Base-by-base conservation (phyloP, 148 eudicot genomes). In the Silene uniflora region DNA sequence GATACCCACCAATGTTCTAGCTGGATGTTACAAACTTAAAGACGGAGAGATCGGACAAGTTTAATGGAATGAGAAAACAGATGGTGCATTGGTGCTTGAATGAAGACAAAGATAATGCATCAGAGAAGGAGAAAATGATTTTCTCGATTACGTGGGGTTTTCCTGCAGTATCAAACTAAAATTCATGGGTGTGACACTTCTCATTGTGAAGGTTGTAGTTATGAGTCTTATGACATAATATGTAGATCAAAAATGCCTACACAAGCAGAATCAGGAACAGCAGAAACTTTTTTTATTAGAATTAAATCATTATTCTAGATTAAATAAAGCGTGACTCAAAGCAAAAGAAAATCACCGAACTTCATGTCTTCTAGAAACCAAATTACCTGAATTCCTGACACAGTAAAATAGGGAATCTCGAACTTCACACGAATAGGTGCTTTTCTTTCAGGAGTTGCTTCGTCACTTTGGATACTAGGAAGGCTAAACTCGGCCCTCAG, bases 391-490 rank as follows among this genome's bases (percentile, higher is more conserved):
- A 95, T 92, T 80, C 98, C 98, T 65, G 98, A 90, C n/a, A 95
- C 97, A 27, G 98, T 95, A 78, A 95, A 95, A 81, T 92, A 95
- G 2, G 98, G 98, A 83, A 95, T 90, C 78, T 95, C 98, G 79
- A 95, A 95, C 86, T 95, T 95, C 82, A 95, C 92, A 5, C 97
- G 90, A 58, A 95, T 86, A 11, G 98, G 97, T 75, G 97, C 96
- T 82, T 90, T 95, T 86, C 92, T 87, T 73, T 95, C 98, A 29
- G 93, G 90, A 75, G 78, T 69, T 68, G 86, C 81, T 71, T 93
- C 98, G 62, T 93, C 98, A 71, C 88, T 85, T 52, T 81, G 86
- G 69, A 93, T 86, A 77, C 96, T 93, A 54, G 98, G 98, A 85
- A 90, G 93, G 42, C 72, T 86, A 59, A 90, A 86, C 81, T 93